These are phyloP conservation scores for Colletotrichum siamense DNA, from an alignment of 2,329 filamentous ascomycete species.

Conservation along the genomic window DNA sequence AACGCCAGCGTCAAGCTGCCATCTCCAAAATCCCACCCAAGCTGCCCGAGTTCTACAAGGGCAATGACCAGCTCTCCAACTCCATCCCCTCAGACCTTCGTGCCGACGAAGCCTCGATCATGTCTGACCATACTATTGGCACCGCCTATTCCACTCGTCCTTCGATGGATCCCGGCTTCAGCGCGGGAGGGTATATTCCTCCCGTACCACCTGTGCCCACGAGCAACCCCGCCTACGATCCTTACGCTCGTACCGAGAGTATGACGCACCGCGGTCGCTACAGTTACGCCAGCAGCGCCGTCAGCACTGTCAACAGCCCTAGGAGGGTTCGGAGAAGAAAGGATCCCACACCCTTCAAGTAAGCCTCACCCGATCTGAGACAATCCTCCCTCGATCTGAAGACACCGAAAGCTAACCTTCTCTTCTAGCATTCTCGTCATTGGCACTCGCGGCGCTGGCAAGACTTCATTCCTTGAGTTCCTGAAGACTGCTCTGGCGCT, in stretches of 20 bases:
- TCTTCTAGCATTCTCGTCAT: slow-evolving; percentile 82
- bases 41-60: slow-evolving; percentile 58
- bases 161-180: slow-evolving; percentile 58
- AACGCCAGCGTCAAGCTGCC: slow-evolving; percentile 54
- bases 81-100: slow-evolving; percentile 59
- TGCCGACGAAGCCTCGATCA: slow-evolving; percentile 66
- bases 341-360: slow-evolving; percentile 99
- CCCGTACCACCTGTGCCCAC: slow-evolving; percentile 63
- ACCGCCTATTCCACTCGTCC: slow-evolving; percentile 46
- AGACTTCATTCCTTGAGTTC: slow-evolving; percentile 97
- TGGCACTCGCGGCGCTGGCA: slow-evolving; percentile 86
- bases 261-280: slow-evolving; percentile 97
- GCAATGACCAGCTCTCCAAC: slow-evolving; percentile 50
- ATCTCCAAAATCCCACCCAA: slow-evolving; percentile 54
- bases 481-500: slow-evolving; percentile 85
- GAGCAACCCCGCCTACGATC: slow-evolving; percentile 69
- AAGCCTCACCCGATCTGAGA: slow-evolving; percentile 48
- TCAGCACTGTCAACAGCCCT: slow-evolving; percentile 92
- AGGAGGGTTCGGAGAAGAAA: slow-evolving; percentile 91
- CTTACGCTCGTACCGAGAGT: slow-evolving; percentile 85
- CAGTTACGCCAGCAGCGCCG: slow-evolving; percentile 91
- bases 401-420: not conserved
- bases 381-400: not conserved
- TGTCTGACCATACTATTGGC: slow-evolving; percentile 49
- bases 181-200: slow-evolving; percentile 42